These are phyloP conservation scores for Paraconiothyrium brasiliense DNA, from an alignment of 2,329 filamentous ascomycete genomes.

Conservation along the genomic window DNA sequence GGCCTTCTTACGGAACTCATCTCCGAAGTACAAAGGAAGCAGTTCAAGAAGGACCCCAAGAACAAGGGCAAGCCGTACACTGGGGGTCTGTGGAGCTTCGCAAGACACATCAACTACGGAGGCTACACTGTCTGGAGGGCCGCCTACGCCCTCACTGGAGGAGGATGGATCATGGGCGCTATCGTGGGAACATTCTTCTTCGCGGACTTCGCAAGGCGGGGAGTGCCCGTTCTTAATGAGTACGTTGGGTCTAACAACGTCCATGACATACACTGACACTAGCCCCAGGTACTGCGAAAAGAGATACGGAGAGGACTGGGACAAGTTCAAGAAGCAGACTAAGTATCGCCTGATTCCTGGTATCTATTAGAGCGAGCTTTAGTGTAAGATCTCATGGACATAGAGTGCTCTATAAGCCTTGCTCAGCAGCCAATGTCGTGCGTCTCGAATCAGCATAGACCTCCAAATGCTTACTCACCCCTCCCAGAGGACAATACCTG, in stretches of 20 bases:
- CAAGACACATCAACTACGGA: conserved; percentile 65
- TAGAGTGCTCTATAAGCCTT: conserved; percentile 2
- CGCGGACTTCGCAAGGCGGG: conserved; percentile 57
- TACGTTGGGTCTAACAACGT: conserved; percentile 28
- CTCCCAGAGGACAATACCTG: not conserved
- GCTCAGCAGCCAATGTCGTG: not conserved
- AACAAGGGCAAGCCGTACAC: conserved; percentile 64
- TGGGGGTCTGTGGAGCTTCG: conserved; percentile 59
- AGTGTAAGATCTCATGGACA: not conserved
- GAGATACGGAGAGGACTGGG: conserved; percentile 53
- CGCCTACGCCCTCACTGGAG: conserved; percentile 59
- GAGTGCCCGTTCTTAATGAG: conserved; percentile 59
- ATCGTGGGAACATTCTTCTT: conserved; percentile 53
- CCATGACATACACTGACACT: not conserved
- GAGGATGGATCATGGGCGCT: conserved; percentile 58
- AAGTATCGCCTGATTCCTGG: conserved; percentile 49
- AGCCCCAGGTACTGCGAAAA: conserved; percentile 50
- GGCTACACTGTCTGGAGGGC: conserved; percentile 62
- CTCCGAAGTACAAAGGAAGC: conserved; percentile 65
- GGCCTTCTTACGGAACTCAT: conserved; percentile 65
- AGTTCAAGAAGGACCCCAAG: conserved; percentile 60
- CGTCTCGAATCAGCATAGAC: not conserved
- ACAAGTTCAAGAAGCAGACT: conserved; percentile 52
- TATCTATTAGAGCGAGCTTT: conserved; percentile 34
- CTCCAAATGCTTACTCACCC: not conserved